These are phyloP conservation scores for Plasmodium chabaudi DNA, from an alignment of 169 alveolate species.

Conservation along the genomic window DNA sequence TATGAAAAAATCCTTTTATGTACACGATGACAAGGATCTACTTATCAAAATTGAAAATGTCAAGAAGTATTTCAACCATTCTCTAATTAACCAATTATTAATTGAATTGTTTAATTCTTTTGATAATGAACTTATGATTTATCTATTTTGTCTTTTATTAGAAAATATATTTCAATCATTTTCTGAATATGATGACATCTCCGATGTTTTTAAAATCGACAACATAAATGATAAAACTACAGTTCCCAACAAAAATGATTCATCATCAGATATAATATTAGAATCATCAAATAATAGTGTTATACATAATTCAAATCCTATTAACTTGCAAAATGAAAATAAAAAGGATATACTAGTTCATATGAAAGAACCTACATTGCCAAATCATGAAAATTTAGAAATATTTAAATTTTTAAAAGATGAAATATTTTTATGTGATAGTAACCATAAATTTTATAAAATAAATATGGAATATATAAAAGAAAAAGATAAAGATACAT, in stretches of 20 bases:
- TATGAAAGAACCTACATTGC: slow-evolving; percentile 56
- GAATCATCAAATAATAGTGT: no score
- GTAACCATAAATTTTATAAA: slow-evolving; percentile 26
- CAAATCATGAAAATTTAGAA: slow-evolving; percentile 46
- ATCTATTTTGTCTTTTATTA: slow-evolving; percentile 43
- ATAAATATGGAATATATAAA: slow-evolving; percentile 48
- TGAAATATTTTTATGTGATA: slow-evolving; percentile 52
- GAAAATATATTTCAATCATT: slow-evolving; percentile 22
- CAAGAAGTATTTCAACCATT: neutral
- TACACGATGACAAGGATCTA: neutral
- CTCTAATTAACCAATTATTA: slow-evolving; percentile 14
- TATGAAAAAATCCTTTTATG: slow-evolving; percentile 26
- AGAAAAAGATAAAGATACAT: slow-evolving; percentile 18
- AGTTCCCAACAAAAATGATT: neutral
- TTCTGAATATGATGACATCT: slow-evolving; percentile 15
- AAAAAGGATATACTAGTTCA: slow-evolving; percentile 26
- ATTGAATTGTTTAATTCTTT: slow-evolving; percentile 23
- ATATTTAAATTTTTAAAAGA: slow-evolving; percentile 60
- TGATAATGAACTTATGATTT: slow-evolving; percentile 46
- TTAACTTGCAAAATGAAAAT: neutral
- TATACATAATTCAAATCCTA: no score
- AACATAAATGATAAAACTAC: neutral
- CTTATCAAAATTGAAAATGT: neutral
- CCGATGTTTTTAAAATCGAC: slow-evolving; percentile 41
- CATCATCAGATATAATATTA: neutral